Conservation (phyloP, 352 stramenopile genomes). For the Phytophthora agathidicida region DNA sequence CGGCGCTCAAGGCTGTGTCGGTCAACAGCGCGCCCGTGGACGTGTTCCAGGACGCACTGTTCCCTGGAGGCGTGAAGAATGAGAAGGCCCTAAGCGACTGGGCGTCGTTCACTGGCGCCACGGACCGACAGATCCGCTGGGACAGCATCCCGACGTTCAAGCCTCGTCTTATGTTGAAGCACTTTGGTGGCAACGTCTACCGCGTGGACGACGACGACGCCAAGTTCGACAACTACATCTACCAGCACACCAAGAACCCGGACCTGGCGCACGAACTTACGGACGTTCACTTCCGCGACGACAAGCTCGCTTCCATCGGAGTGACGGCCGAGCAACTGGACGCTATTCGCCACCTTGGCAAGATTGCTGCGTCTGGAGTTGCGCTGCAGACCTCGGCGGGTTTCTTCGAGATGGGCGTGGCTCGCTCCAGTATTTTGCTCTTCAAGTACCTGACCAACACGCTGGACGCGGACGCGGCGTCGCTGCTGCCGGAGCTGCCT, state of each 20-base stretch:
- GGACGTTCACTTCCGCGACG: constrained; percentile 68
- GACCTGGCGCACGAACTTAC: constrained; percentile 57
- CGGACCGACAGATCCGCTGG: constrained; percentile 81
- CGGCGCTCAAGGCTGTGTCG: constrained; percentile 73
- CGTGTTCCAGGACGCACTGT: constrained; percentile 73
- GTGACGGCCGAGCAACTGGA: constrained; percentile 58
- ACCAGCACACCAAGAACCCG: constrained; percentile 68
- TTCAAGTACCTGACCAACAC: constrained; percentile 84
- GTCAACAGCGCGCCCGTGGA: constrained; percentile 76
- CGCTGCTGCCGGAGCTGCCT: constrained; percentile 56
- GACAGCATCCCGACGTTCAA: constrained; percentile 75
- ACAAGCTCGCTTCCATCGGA: constrained; percentile 51
- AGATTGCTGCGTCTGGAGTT: constrained; percentile 74
- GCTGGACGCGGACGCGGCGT: constrained; percentile 63
- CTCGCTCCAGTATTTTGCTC: constrained; percentile 75
- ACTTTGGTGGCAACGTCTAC: constrained; percentile 87
- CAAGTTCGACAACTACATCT: constrained; percentile 69
- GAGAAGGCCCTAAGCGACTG: constrained; percentile 68
- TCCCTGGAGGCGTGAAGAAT: constrained; percentile 81
- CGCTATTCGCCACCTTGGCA: constrained; percentile 54
- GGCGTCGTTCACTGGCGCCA: constrained; percentile 74
- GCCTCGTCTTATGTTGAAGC: constrained; percentile 82
- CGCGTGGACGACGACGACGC: constrained; percentile 72
- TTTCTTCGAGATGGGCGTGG: constrained; percentile 83
- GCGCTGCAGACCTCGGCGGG: constrained; percentile 70